phyloP scores from a whole-genome alignment of 495 filamentous ascomycete genomes.

The Parathielavia appendiculata region DNA sequence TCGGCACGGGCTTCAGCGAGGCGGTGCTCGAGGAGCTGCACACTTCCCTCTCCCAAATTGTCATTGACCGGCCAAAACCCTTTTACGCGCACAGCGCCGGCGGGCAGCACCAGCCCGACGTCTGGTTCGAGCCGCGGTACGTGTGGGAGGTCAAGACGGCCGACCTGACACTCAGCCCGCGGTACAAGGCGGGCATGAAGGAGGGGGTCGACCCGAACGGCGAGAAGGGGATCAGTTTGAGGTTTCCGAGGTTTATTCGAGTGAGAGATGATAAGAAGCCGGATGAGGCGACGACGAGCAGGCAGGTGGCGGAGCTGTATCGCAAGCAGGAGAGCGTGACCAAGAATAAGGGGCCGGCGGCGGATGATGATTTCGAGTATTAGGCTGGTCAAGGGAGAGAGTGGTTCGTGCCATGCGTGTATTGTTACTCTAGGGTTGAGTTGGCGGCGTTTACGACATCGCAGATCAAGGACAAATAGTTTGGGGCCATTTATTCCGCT shows the following conservation, averaged over 20 bases:
- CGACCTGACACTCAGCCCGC: slow-evolving; percentile 84
- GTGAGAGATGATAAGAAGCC: slow-evolving; percentile 89
- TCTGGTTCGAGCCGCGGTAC: slow-evolving; percentile 91
- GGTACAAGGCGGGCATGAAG: slow-evolving; percentile 74
- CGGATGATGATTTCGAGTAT: slow-evolving; percentile 99
- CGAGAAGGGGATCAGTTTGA: slow-evolving; percentile 78
- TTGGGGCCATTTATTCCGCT: too few species aligned
- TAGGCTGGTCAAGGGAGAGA: slow-evolving; percentile 30
- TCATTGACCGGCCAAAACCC: slow-evolving; percentile 86
- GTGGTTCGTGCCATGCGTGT: neutral
- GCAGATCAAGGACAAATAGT: too few species aligned
- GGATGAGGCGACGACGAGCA: slow-evolving; percentile 77
- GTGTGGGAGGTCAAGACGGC: slow-evolving; percentile 99
- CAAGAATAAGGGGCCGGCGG: slow-evolving; percentile 68
- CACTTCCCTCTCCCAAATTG: slow-evolving; percentile 58
- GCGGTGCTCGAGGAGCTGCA: slow-evolving; percentile 78
- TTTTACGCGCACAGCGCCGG: slow-evolving; percentile 84
- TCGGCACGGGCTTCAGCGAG: slow-evolving; percentile 95
- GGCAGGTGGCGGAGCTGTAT: slow-evolving; percentile 95
- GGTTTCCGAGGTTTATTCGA: slow-evolving; percentile 91
- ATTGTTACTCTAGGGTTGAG: neutral
- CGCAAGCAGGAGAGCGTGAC: slow-evolving; percentile 81
- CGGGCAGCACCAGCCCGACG: slow-evolving; percentile 89
- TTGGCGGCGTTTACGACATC: too few species aligned
- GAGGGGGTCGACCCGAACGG: slow-evolving; percentile 62